These are phyloP conservation scores for Ceratocystis huliohia DNA, from an alignment of 2,329 filamentous ascomycete genomes.

Conservation along the genomic window DNA sequence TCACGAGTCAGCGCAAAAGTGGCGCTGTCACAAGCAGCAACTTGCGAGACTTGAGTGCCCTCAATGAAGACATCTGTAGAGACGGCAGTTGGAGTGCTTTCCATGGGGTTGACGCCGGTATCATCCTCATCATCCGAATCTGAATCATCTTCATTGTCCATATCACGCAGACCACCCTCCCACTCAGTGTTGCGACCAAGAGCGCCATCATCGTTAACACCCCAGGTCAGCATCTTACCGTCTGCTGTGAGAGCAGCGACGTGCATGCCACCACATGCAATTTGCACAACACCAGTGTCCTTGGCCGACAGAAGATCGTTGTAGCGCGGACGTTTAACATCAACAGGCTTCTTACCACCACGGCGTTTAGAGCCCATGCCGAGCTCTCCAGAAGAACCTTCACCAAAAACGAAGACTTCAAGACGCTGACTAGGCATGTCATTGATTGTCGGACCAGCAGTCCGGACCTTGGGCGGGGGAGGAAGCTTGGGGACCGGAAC, in stretches of 20 bases:
- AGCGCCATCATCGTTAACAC: conserved; percentile 74
- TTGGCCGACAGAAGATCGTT: conserved; percentile 52
- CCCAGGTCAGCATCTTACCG: conserved; percentile 75
- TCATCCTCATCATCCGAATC: conserved; percentile 48
- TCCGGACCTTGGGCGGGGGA: conserved; percentile 14
- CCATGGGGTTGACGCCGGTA: conserved; percentile 56
- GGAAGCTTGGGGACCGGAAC: conserved; percentile 22
- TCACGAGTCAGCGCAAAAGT: conserved; percentile 65
- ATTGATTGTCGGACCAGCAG: conserved; percentile 57
- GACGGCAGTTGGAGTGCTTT: conserved; percentile 53
- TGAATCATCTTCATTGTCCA: conserved; percentile 43
- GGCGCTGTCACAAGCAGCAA: conserved; percentile 61
- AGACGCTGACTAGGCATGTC: conserved; percentile 48
- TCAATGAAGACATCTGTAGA: conserved; percentile 46
- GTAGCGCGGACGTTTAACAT: conserved; percentile 70
- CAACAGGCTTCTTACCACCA: conserved; percentile 47
- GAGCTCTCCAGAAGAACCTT: conserved; percentile 69
- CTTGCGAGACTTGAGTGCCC: conserved; percentile 48
- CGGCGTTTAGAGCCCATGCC: conserved; percentile 60
- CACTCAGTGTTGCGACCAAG: conserved; percentile 61
- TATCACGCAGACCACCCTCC: conserved; percentile 49
- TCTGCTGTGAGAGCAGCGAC: conserved; percentile 62
- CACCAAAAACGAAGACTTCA: conserved; percentile 69
- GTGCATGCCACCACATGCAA: conserved; percentile 76
- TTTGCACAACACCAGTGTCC: conserved; percentile 60